phyloP scores from a whole-genome alignment of 2,329 filamentous ascomycete genomes.

The Elsinoe batatas region DNA sequence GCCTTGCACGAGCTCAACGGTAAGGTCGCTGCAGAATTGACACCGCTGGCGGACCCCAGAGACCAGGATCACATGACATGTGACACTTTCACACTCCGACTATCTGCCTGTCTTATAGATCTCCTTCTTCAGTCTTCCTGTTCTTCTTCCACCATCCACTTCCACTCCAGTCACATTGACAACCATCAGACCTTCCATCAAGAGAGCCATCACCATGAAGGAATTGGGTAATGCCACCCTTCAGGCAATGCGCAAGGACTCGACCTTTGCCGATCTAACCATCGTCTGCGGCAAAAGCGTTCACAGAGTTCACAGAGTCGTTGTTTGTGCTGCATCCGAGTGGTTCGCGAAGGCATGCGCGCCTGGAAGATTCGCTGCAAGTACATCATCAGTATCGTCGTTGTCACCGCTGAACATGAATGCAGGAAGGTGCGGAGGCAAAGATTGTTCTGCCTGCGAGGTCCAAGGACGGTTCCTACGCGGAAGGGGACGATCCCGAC shows the following conservation, averaged over 20 bases:
- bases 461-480: not conserved
- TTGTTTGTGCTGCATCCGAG: conserved; percentile 18
- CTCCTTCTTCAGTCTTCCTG: not conserved
- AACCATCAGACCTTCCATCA: not conserved
- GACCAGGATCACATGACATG: no score
- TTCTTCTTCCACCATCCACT: not conserved
- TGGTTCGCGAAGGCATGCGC: conserved; percentile 19
- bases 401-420: not conserved
- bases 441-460: not conserved
- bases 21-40: no score
- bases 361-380: not conserved
- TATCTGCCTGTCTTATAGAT: not conserved
- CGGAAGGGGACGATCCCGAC: not conserved
- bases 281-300: conserved; percentile 15
- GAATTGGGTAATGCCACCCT: not conserved
- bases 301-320: conserved; percentile 18
- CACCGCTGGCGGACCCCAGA: no score
- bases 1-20: no score
- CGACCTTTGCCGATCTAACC: not conserved
- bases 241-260: not conserved
- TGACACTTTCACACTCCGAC: no score
- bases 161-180: not conserved
- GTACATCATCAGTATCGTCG: not conserved
- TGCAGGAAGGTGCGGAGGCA: not conserved
- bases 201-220: not conserved